Evolutionary conservation across 202 grass and related monocot genomes (phyloP).

Genomic region (Brachypodium distachyon): DNA sequence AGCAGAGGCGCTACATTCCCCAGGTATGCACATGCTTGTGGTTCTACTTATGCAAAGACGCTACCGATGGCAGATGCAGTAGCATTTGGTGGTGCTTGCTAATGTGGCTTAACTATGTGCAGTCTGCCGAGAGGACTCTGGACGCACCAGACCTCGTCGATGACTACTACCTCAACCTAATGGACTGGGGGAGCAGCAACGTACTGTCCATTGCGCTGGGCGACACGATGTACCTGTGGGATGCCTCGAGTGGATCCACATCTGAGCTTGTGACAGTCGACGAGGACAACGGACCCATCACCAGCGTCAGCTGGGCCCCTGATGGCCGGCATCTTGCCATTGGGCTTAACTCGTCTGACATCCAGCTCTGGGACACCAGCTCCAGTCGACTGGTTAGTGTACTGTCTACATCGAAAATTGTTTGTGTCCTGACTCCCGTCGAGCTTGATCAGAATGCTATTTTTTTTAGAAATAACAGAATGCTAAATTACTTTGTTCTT

Average conservation of each 20-base stretch:
- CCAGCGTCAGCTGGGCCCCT: constrained; percentile 81
- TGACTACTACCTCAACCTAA: constrained; percentile 86
- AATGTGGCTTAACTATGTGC: constrained; percentile 12
- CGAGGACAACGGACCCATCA: constrained; percentile 71
- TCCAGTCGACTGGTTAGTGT: constrained; percentile 51
- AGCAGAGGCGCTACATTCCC: constrained; percentile 66
- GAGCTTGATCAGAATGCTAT: not conserved
- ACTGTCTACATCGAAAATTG: not conserved
- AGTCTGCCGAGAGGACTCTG: constrained; percentile 83
- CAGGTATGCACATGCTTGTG: constrained; percentile 24
- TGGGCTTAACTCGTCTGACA: constrained; percentile 68
- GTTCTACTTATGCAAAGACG: not conserved
- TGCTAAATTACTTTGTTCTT: constrained; percentile 18
- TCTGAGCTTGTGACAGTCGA: constrained; percentile 75
- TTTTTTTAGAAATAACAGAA: too few relatives aligned
- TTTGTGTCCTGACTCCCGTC: not conserved
- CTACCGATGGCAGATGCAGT: not conserved
- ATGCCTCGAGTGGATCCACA: constrained; percentile 57
- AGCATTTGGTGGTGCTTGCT: not conserved
- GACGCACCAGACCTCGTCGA: constrained; percentile 80
- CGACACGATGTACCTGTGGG: constrained; percentile 74
- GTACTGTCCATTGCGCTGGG: constrained; percentile 72
- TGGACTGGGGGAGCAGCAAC: constrained; percentile 87
- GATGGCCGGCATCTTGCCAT: constrained; percentile 71
- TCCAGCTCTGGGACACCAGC: constrained; percentile 82